Conservation (phyloP, 257 asterid species). For the Solanum arcanum region DNA sequence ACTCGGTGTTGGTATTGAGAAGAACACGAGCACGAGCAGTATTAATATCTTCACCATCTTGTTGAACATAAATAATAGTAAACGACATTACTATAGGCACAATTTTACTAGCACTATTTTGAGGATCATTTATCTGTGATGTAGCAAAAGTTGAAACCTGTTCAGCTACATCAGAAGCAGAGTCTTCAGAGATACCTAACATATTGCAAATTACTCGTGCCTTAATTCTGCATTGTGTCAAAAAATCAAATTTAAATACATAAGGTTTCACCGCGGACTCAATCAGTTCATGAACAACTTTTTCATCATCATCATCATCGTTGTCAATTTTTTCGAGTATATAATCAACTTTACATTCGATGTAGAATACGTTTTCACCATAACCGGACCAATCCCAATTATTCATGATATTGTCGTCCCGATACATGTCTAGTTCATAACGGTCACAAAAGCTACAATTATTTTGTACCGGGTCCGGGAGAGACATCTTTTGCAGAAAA, state of each 20-base stretch:
- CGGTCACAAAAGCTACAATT: background rate
- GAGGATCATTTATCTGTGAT: background rate
- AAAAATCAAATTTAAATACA: background rate
- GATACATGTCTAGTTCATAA: background rate
- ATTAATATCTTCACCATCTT: background rate
- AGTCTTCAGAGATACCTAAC: background rate
- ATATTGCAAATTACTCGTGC: background rate
- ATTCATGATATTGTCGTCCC: background rate
- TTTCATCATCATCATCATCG: background rate
- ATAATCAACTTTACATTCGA: background rate
- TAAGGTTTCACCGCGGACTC: background rate
- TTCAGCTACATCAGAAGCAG: background rate
- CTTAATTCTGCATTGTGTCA: background rate
- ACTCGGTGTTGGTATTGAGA: background rate
- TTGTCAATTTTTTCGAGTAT: background rate
- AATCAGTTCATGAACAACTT: background rate
- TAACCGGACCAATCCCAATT: background rate
- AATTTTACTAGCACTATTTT: background rate
- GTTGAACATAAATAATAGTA: background rate
- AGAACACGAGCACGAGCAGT: background rate
- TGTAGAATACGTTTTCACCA: background rate
- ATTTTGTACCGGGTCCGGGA: background rate
- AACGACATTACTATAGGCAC: background rate
- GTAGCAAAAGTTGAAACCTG: background rate
- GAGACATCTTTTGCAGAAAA: background rate